Conservation (phyloP, 176 grass and related monocot species). For the Oryza punctata region DNA sequence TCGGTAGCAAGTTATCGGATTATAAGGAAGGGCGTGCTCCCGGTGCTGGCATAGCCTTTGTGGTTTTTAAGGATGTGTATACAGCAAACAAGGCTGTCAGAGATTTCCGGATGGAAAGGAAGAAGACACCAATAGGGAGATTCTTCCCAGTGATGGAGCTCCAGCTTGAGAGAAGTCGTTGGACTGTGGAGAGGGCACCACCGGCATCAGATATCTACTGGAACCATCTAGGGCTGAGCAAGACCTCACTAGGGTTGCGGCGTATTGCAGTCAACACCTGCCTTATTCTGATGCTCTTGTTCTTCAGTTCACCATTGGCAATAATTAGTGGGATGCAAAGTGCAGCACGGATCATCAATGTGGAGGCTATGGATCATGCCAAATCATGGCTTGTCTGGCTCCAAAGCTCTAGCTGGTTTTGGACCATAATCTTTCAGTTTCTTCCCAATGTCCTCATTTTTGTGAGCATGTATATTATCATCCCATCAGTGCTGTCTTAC, state of each 20-base stretch:
- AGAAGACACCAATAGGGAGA: conserved; percentile 69
- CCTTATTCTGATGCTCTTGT: conserved; percentile 88
- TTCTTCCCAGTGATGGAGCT: conserved; percentile 96
- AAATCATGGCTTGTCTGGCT: conserved; percentile 94
- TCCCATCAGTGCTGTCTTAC: conserved; percentile 85
- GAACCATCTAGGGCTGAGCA: conserved; percentile 91
- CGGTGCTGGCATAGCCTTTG: conserved; percentile 85
- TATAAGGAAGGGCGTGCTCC: conserved; percentile 74
- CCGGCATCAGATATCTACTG: conserved; percentile 96
- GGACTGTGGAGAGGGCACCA: conserved; percentile 91
- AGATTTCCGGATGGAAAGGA: conserved; percentile 88
- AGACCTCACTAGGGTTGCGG: conserved; percentile 69
- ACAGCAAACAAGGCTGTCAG: conserved; percentile 90
- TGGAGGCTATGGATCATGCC: conserved; percentile 96
- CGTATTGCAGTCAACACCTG: conserved; percentile 87
- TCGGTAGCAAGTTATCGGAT: conserved; percentile 71
- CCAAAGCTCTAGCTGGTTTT: conserved; percentile 91
- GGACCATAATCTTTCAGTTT: conserved; percentile 89
- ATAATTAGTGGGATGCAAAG: conserved; percentile 91
- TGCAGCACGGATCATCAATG: conserved; percentile 84
- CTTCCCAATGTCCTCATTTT: conserved; percentile 94
- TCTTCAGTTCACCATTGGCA: conserved; percentile 91
- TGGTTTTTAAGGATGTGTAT: conserved; percentile 96
- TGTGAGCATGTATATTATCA: conserved; percentile 98
- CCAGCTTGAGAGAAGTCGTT: conserved; percentile 79